These are phyloP conservation scores for Globisporangium megalacanthum DNA, from an alignment of 352 stramenopile species.

Conservation along the genomic window DNA sequence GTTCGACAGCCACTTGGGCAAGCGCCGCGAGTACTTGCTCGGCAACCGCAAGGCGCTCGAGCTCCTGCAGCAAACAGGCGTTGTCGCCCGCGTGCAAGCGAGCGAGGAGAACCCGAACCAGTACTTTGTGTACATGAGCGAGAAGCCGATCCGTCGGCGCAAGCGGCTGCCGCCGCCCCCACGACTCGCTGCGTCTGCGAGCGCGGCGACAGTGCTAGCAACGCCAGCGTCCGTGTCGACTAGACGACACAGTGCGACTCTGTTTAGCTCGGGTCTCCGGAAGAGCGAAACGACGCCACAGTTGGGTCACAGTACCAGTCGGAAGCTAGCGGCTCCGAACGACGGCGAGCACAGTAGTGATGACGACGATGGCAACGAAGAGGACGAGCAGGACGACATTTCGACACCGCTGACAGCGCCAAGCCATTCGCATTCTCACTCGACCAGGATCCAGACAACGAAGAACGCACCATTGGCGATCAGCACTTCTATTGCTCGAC, in stretches of 20 bases:
- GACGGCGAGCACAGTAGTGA: not conserved
- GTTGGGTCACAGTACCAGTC: not conserved
- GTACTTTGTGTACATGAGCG: conserved; percentile 65
- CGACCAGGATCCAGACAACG: not conserved
- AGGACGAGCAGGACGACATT: conserved; percentile 1
- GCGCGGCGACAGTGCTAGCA: not conserved
- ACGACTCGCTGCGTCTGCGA: not conserved
- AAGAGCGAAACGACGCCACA: conserved; percentile 13
- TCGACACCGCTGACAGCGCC: not conserved
- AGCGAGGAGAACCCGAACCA: conserved; percentile 46
- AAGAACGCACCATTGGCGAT: not conserved
- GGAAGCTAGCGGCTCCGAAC: no score
- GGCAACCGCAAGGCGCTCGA: conserved; percentile 49
- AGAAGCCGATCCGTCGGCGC: conserved; percentile 33
- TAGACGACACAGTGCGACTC: not conserved
- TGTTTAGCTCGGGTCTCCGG: not conserved
- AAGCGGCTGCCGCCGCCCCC: conserved; percentile 27
- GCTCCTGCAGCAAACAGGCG: conserved; percentile 59
- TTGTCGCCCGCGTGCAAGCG: conserved; percentile 47
- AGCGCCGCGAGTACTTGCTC: conserved; percentile 59
- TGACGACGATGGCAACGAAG: not conserved
- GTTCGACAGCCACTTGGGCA: conserved; percentile 50
- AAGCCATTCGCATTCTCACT: not conserved
- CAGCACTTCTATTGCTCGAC: not conserved
- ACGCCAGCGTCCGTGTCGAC: not conserved